Evolutionary conservation across 805 yeast genomes (phyloP), one percentile per base, ranked within the genome.

Genomic region (Phaffomyces thermotolerans): DNA sequence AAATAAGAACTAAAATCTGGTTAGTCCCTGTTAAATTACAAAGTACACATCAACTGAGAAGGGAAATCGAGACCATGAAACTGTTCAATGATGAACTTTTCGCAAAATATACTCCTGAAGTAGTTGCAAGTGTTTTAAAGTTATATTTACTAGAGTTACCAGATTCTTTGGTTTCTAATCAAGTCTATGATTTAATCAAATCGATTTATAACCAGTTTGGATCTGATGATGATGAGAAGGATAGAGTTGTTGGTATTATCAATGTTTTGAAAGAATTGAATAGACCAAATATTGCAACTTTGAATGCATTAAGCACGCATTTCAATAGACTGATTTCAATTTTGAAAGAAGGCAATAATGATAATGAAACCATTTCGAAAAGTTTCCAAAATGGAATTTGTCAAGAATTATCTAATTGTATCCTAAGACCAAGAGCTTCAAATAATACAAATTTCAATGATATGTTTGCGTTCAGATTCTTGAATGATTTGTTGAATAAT

Each of bases 251-350:
- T 39, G 88, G 89, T 0, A 63, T 86, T 40, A 81, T 76, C 33
- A 82, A 79, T 47, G 76, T 83, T 0, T 67, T 87, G 39, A 69
- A 76, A 4, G 84, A 84, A 45, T 68, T 87, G 42, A 79, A 88
- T 18, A 76, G 81, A 41, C 72, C 83, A 37, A 84, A 82, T 54
- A 67, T 86, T 36, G 91, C 95, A 2, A 84, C 95, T 0, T 69
- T 87, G 42, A 90, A 84, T 59, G 89, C 90, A 2, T 62, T 87
- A n/a, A 73, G 81, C 33, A 79, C 88, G 2, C 95, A 87, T 61
- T 75, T 87, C 58, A 72, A 73, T 41, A 69, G 95, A 38, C 64
- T 87, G 44, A 73, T 81, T 25, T 62, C 73, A 22, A 74, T 77
- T 29, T 62, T 79, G 58, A 56, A 70, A 58, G 63, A 76, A 72